Evolutionary conservation across 371 early-diverging fungal genomes (phyloP).

Genomic region (Lichtheimia ornata): DNA sequence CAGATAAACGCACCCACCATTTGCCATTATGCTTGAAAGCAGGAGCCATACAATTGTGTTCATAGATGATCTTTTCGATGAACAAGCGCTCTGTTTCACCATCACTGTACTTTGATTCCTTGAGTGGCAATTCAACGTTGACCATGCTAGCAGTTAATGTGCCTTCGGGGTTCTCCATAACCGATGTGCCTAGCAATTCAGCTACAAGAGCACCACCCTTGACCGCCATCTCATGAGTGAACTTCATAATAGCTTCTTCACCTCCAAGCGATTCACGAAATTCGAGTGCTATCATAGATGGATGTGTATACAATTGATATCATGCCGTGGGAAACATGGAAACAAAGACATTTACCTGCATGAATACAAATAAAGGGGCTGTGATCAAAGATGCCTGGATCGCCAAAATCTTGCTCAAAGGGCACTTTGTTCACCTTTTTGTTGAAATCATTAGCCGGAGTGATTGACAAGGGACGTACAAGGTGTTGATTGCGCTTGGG

Average conservation of each 20-base stretch:
- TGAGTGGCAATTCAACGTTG: conserved; percentile 59
- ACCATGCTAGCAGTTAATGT: conserved; percentile 53
- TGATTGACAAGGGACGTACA: conserved; percentile 57
- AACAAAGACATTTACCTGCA: conserved; percentile 22
- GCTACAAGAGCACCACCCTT: conserved; percentile 60
- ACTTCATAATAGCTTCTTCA: conserved; percentile 56
- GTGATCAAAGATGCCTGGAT: conserved; percentile 43
- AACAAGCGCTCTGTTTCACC: conserved; percentile 22
- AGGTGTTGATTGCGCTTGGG: conserved; percentile 49
- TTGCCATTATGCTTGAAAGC: conserved; percentile 47
- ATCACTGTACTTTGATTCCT: conserved; percentile 20
- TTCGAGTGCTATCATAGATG: conserved; percentile 33
- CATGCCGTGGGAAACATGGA: no score
- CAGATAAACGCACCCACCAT: conserved; percentile 57
- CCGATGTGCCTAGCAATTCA: conserved; percentile 59
- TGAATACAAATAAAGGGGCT: conserved; percentile 45
- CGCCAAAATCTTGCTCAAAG: conserved; percentile 39
- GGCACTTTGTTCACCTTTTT: conserved; percentile 7
- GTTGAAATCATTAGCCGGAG: conserved; percentile 36
- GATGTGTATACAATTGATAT: neutral
- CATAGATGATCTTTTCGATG: conserved; percentile 40
- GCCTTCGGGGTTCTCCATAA: conserved; percentile 54
- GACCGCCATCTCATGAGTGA: conserved; percentile 57
- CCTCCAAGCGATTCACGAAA: conserved; percentile 57
- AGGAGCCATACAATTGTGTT: conserved; percentile 44